Base-by-base conservation (phyloP, 2,329 filamentous ascomycete genomes). In the Ilyonectria mors-panacis region DNA sequence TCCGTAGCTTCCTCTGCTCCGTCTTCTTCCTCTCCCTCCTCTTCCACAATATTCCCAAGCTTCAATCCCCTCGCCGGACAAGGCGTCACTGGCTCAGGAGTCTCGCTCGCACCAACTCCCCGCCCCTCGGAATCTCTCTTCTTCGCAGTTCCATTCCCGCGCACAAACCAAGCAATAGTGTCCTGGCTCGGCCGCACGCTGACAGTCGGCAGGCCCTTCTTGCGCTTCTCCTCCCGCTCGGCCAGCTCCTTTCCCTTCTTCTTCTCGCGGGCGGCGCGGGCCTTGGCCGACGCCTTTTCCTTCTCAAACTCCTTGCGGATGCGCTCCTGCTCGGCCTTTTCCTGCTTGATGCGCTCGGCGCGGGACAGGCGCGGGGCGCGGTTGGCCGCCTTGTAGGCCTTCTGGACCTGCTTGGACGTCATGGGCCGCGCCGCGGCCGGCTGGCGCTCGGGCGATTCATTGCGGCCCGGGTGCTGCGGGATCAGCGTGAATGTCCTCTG, bases 181-280 rank as follows among this genome's bases (percentile, higher is more conserved):
- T 85, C 85, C 75, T 91, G 89, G 37, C 88, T 90, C 0, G 88
- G 85, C 39, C 84, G 82, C 5, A 88, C 85, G 13, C 81, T 82
- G n/a, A 87, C 81, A 5, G 89, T 78, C 15, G 89, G 89, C 65
- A 88, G 63, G 0, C 88, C 86, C 60, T 81, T 84, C 68, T 81
- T 85, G 72, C 80, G 86, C 78, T 84, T 87, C 58, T 81, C 83
- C n/a, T 86, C 83, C 50, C 78, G 80, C 65, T 85, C 84, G 8
- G 82, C 82, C 28, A 82, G 76, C 55, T 88, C 87, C 73, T 86
- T 89, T 17, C 84, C 85, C 66, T 84, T 86, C 76, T 88, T 89
- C 78, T 84, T 87, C 44, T 90, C 88, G 26, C 88, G 78, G 2
- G 83, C 82, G 9, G 81, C 75, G 59, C 82, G 83, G 2, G 88